Evolutionary conservation across 2,329 filamentous ascomycete species (phyloP).

Genomic region (Bipolaris gigantea): DNA sequence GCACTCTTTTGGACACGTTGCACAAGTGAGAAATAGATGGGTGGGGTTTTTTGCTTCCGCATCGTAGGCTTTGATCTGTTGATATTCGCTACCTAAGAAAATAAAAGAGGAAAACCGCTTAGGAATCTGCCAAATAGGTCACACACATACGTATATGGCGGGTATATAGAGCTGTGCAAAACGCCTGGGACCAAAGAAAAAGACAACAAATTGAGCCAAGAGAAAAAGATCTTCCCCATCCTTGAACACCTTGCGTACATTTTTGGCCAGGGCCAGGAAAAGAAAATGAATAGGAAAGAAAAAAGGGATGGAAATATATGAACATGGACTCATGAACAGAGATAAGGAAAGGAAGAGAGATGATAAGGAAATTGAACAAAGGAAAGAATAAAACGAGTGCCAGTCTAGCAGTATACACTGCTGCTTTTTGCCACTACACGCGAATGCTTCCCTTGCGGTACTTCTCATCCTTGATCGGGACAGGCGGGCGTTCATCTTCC

Average conservation of each 20-base stretch:
- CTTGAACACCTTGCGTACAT: neutral
- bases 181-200: neutral
- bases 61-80: too few relatives aligned
- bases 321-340: neutral
- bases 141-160: neutral
- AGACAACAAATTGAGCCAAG: too few relatives aligned
- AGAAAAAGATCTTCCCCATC: neutral
- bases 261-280: neutral
- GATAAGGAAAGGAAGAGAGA: neutral
- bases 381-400: neutral
- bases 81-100: too few relatives aligned
- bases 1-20: too few relatives aligned
- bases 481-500: slow-evolving; percentile 7
- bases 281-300: neutral
- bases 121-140: too few relatives aligned
- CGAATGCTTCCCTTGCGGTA: slow-evolving; percentile 10
- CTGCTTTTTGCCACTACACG: neutral
- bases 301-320: too few relatives aligned
- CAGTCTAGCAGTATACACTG: too few relatives aligned
- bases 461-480: slow-evolving; percentile 12
- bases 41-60: too few relatives aligned
- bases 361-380: neutral
- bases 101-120: too few relatives aligned
- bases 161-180: neutral
- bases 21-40: too few relatives aligned